phyloP scores from a whole-genome alignment of 2,329 filamentous ascomycete genomes.

The Talaromyces marneffei region DNA sequence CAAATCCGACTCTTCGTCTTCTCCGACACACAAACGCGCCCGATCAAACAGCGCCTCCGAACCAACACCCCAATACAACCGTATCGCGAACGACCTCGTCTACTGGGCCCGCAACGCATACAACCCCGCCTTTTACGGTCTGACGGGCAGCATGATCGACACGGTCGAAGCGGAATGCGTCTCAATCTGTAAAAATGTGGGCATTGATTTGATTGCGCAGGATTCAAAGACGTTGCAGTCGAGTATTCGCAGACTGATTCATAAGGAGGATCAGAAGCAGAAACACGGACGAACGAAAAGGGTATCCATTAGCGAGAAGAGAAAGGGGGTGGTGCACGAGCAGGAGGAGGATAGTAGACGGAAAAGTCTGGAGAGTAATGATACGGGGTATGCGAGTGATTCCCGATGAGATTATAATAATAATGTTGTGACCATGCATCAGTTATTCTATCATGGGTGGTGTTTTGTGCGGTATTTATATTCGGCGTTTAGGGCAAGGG shows the following conservation, averaged over 20 bases:
- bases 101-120: constrained; percentile 43
- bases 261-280: constrained; percentile 4
- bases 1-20: constrained; percentile 16
- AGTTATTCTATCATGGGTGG: neutral
- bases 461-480: too few species aligned
- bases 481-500: too few species aligned
- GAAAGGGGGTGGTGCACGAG: neutral
- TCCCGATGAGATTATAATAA: neutral
- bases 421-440: neutral
- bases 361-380: constrained; percentile 32
- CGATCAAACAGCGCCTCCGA: constrained; percentile 18
- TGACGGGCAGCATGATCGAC: constrained; percentile 33
- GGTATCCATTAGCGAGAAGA: constrained; percentile 4
- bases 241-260: constrained; percentile 19
- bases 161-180: constrained; percentile 36
- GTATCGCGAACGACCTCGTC: constrained; percentile 36
- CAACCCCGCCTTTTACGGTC: constrained; percentile 39
- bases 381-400: constrained; percentile 37
- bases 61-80: constrained; percentile 29
- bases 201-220: constrained; percentile 27
- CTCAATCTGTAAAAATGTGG: constrained; percentile 30
- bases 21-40: constrained; percentile 17
- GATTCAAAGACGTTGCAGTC: constrained; percentile 22
- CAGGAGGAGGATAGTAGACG: constrained; percentile 15
- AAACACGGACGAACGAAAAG: constrained; percentile 18